phyloP scores from a whole-genome alignment of 768 basidiomycete genomes.

The Leccinum rimulosum region DNA sequence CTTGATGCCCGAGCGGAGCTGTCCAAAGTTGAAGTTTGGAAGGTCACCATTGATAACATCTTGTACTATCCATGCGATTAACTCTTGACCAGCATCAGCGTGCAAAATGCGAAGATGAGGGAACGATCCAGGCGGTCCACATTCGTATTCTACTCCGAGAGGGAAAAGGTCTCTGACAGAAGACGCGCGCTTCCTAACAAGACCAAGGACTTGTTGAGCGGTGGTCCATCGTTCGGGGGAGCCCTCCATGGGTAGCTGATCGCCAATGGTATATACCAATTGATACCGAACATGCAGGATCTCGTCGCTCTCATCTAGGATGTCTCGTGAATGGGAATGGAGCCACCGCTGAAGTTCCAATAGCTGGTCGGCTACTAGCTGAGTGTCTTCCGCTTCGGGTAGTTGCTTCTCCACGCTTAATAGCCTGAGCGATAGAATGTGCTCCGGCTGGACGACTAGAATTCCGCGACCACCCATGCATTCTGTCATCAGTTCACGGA shows the following conservation, averaged over 20 bases:
- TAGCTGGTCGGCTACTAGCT: too few relatives aligned
- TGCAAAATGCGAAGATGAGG: slow-evolving; percentile 15
- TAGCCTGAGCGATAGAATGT: too few relatives aligned
- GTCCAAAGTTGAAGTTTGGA: background rate
- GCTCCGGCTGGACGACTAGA: too few relatives aligned
- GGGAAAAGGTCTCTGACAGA: slow-evolving; percentile 2
- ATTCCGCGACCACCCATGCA: too few relatives aligned
- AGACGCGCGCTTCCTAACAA: background rate
- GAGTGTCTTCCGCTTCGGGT: too few relatives aligned
- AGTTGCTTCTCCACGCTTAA: too few relatives aligned
- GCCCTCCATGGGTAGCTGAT: background rate
- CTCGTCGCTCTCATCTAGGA: too few relatives aligned
- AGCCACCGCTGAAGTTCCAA: too few relatives aligned
- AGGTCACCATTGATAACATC: background rate
- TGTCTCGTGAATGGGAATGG: too few relatives aligned
- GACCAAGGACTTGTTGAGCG: background rate
- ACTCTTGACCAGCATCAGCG: slow-evolving; percentile 1
- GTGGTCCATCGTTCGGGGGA: background rate
- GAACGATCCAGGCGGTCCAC: slow-evolving; percentile 7
- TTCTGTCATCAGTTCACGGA: too few relatives aligned
- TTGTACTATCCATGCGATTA: slow-evolving; percentile 4
- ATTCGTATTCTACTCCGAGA: slow-evolving; percentile 5
- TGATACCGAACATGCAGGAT: too few relatives aligned
- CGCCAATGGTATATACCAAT: too few relatives aligned
- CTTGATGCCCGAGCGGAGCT: background rate